Base-by-base conservation (phyloP, 1,139 yeast genomes). In the Geotrichum cucujoidarum region DNA sequence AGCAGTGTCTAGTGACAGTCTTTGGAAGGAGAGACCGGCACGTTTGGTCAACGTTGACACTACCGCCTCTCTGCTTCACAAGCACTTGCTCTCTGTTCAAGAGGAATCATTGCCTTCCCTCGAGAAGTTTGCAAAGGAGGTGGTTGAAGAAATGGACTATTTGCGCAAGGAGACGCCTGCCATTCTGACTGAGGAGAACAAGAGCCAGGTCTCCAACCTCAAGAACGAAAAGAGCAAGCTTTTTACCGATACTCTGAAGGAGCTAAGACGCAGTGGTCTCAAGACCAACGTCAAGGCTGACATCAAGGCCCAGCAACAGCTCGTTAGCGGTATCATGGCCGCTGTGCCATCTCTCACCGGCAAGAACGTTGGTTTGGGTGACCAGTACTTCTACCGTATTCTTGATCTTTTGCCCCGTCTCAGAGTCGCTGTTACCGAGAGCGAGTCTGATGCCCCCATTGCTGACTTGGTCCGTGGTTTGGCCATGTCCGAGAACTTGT, bases 351-450 rank as follows among this genome's bases (percentile, higher is more conserved):
- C 82, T 1, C 73, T 86, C 44, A 62, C 63, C 2, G 68, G 61
- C 0, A 62, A 74, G 1, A 50, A 60, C 1, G 60, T 78, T 35
- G 69, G 70, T n/a, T 75, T 74, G 1, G 65, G 71, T 42, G 95
- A 89, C 61, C 64, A 64, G 0, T 76, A 76, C 57, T 89, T 80
- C 64, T 86, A 77, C 70, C 74, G 85, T 52, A 67, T 87, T 17
- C 66, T 92, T 47, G 98, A 92, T 57, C 64, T 89, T 43, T 67
- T 90, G 36, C 97, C 97, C 6, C 74, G 92, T 40, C 68, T 92
- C 51, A 75, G 95, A 59, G 75, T 81, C 27, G 71, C 87, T 2
- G 80, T 81, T 16, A 66, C 80, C 1, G 57, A 60, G 4, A 71
- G 73, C 31, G 78, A 81, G 16, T 84, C 78, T 11, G 97, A 89